Evolutionary conservation across 1,139 yeast species (phyloP).

Genomic region (Lodderomyces orthopsilosis): DNA sequence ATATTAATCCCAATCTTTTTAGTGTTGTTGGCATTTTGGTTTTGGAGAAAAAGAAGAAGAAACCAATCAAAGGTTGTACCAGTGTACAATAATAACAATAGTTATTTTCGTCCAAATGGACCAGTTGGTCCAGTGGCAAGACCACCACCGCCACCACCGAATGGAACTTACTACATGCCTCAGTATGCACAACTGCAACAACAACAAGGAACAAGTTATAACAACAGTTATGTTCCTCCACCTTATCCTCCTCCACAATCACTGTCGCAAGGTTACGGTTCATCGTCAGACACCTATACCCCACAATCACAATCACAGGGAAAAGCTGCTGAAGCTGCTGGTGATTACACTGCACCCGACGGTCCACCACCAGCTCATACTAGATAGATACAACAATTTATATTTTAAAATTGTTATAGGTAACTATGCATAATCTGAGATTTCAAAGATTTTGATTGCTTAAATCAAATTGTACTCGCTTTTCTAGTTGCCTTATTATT

Average conservation of each 20-base stretch:
- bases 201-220: background rate
- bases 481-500: too few relatives aligned
- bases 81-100: background rate
- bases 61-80: slow-evolving; percentile 2
- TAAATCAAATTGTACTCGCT: too few relatives aligned
- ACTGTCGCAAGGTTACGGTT: background rate
- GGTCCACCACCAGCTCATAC: slow-evolving; percentile 12
- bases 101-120: background rate
- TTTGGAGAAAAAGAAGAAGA: slow-evolving; percentile 5
- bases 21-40: slow-evolving; percentile 1
- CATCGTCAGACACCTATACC: background rate
- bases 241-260: slow-evolving; percentile 3
- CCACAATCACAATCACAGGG: slow-evolving; percentile 1
- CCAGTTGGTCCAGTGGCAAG: background rate
- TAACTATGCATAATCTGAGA: background rate
- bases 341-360: slow-evolving; percentile 8
- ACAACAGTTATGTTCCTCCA: slow-evolving; percentile 4
- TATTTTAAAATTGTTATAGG: background rate
- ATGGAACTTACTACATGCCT: slow-evolving; percentile 3
- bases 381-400: background rate
- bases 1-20: slow-evolving; percentile 4
- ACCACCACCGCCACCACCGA: background rate
- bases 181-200: background rate
- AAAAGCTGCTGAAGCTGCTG: slow-evolving; percentile 4
- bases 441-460: too few relatives aligned